These are phyloP conservation scores for Nitzschia sp. DNA, from an alignment of 108 stramenopile species.

Conservation along the genomic window DNA sequence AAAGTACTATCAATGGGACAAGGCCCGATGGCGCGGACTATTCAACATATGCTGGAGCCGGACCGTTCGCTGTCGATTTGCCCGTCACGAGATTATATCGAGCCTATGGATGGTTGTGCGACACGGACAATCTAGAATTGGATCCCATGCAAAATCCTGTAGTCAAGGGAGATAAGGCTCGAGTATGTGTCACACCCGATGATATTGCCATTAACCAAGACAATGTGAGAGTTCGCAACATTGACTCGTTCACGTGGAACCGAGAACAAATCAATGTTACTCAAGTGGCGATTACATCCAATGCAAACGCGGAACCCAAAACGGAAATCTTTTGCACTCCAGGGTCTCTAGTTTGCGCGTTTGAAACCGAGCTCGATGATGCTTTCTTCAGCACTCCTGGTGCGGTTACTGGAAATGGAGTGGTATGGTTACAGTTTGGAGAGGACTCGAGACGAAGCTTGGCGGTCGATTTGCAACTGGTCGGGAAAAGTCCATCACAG, in stretches of 20 bases:
- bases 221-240: background rate
- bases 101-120: background rate
- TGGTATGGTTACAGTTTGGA: conserved; percentile 12
- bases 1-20: background rate
- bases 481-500: background rate
- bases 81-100: conserved; percentile 3
- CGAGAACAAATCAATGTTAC: background rate
- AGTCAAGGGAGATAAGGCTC: conserved; percentile 4
- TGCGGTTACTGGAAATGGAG: background rate
- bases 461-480: background rate
- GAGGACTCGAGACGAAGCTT: background rate
- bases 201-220: background rate
- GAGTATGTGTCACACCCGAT: conserved; percentile 9
- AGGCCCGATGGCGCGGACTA: background rate
- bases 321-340: conserved; percentile 6
- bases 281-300: conserved; percentile 5
- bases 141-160: conserved; percentile 1
- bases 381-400: background rate
- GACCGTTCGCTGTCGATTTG: background rate
- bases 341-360: conserved; percentile 1
- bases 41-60: background rate
- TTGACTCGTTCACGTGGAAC: conserved; percentile 3
- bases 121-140: background rate
- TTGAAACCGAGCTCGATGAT: conserved; percentile 6
- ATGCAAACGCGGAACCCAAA: background rate